A percentile compares a stretch with the other conserved stretches of the same genome.
These are phyloP conservation scores for Moniliella sp. DNA, from an alignment of 1,284 basidiomycete genomes.

Conservation along the genomic window DNA sequence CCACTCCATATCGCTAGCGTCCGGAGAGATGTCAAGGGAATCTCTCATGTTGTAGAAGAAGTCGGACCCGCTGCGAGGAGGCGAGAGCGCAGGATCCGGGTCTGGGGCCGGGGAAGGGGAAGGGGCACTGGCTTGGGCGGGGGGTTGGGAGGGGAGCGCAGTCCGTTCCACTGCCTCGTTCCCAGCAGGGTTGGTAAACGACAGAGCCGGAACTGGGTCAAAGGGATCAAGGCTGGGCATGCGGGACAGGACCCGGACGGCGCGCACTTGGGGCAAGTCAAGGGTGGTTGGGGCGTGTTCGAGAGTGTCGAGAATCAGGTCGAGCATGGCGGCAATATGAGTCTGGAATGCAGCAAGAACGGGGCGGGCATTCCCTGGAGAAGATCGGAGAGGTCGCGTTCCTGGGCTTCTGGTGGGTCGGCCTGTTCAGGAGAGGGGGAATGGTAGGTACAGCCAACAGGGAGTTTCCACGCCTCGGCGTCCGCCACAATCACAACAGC, in stretches of 20 bases:
- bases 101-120: not conserved
- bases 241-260: not conserved
- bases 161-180: no score
- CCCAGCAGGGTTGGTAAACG: no score
- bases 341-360: slow-evolving; percentile 32
- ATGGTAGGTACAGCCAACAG: slow-evolving; percentile 25
- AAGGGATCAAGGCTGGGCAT: not conserved
- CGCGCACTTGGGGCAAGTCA: not conserved
- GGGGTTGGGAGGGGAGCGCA: not conserved
- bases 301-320: slow-evolving; percentile 64
- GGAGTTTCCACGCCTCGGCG: slow-evolving; percentile 26
- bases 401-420: no score
- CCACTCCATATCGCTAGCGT: no score
- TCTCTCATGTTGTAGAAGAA: no score
- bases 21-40: no score
- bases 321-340: slow-evolving; percentile 54
- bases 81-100: no score
- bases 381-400: slow-evolving; percentile 13
- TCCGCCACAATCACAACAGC: slow-evolving; percentile 33
- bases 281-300: slow-evolving; percentile 49
- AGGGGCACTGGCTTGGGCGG: not conserved
- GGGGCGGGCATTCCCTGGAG: slow-evolving; percentile 3
- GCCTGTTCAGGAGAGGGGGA: not conserved
- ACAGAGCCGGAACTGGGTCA: no score
- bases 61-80: no score